Base-by-base conservation (phyloP, 768 basidiomycete genomes). In the Leccinellum rugosiceps region DNA sequence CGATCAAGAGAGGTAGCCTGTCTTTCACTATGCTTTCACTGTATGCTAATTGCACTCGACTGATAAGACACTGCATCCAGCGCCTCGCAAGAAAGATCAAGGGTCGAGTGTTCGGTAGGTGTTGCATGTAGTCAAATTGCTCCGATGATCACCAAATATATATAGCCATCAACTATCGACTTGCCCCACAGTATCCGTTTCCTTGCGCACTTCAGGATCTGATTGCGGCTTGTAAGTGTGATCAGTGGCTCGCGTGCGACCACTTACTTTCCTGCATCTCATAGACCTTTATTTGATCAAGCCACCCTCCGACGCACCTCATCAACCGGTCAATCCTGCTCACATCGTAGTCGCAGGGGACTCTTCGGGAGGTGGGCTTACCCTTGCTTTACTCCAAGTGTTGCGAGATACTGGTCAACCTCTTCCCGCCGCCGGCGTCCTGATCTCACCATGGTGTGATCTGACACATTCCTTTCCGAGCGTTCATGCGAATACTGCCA, bases 151-250 rank as follows among this genome's bases (percentile, higher is more conserved):
- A 35, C 53, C 43, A 28, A 73, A 53, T 62, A 65, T 62, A 51
- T 31, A 11, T 58, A 90, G 88, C 88, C 57, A 78, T 92, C 53
- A 88, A 89, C 61, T 92, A 92, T 65, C 82, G 89, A 38, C 82
- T 95, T n/a, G 90, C 95, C 14, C 96, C 96, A 0, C 96, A 98
- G 73, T 98, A 96, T 65, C 96, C 96, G 1, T 98, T 97, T 69
- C 96, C 96, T 14, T 93, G 92, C 62, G 92, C 88, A 1, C 73
- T 98, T 7, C 94, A 97, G 65, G 96, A 98, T 71, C 76, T 86
- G 32, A 67, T 98, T 11, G 91, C 96, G 3, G 87, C 94, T 8
- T 98, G 91, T 92, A 63, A 63, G 85, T 70, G 2, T 7, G 9
- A 25, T 26, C 38, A 21, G 4, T 6, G 6, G 26, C 34, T 31